A percentile compares a stretch with the other conserved stretches of the same genome.
phyloP scores from a whole-genome alignment of 1,139 yeast species.

The Kodamaea plutei region DNA sequence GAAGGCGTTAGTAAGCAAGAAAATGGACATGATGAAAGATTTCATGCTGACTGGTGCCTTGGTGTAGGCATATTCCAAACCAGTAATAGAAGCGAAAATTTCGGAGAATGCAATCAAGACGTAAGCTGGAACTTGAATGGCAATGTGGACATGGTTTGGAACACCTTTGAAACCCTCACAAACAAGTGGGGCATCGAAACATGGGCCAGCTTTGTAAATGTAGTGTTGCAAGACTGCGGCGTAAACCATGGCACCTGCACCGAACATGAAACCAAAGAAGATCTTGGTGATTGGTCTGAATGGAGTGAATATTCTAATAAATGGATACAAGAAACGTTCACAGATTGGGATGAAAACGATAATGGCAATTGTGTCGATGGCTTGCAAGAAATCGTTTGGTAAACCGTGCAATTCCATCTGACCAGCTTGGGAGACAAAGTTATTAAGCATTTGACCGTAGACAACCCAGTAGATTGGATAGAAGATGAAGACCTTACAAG shows the following conservation, averaged over 20 bases:
- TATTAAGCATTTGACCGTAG: conserved; percentile 64
- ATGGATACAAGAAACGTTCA: conserved; percentile 53
- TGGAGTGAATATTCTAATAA: conserved; percentile 50
- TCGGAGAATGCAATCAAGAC: conserved; percentile 59
- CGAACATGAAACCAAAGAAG: conserved; percentile 69
- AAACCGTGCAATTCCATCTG: conserved; percentile 59
- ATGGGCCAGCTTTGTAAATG: conserved; percentile 72
- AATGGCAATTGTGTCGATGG: conserved; percentile 57
- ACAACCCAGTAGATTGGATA: conserved; percentile 67
- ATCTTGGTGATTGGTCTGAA: conserved; percentile 73
- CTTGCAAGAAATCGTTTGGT: conserved; percentile 65
- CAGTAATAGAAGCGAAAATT: conserved; percentile 63
- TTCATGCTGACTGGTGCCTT: conserved; percentile 66
- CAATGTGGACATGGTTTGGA: conserved; percentile 57
- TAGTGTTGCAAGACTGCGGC: conserved; percentile 79
- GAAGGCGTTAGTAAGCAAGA: conserved; percentile 56
- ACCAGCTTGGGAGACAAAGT: conserved; percentile 63
- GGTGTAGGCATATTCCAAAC: conserved; percentile 66
- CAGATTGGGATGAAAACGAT: conserved; percentile 60
- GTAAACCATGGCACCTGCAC: conserved; percentile 65
- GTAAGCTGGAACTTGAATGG: conserved; percentile 62
- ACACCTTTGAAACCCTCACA: conserved; percentile 27
- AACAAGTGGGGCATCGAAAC: conserved; percentile 57
- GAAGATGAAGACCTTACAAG: conserved; percentile 60
- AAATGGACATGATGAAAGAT: conserved; percentile 61